These are phyloP conservation scores for Saturnispora zaruensis DNA, from an alignment of 805 yeast genomes.

Conservation along the genomic window DNA sequence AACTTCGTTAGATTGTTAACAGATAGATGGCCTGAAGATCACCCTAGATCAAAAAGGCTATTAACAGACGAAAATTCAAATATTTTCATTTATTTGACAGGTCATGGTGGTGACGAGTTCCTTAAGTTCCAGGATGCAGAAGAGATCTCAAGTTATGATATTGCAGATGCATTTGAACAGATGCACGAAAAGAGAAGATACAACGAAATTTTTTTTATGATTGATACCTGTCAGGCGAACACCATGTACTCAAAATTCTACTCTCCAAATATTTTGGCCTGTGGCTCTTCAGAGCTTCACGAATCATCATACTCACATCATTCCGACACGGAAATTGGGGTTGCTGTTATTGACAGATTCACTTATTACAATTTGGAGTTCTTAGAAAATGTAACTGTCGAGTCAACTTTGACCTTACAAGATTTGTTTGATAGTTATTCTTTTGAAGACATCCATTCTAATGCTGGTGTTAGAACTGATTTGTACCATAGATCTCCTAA, in stretches of 20 bases:
- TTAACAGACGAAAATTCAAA: slow-evolving; percentile 91
- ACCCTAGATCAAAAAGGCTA: slow-evolving; percentile 84
- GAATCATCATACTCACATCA: slow-evolving; percentile 94
- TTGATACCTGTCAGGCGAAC: slow-evolving; percentile 98
- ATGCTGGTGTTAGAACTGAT: slow-evolving; percentile 88
- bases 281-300: slow-evolving; percentile 81
- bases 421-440: slow-evolving; percentile 82
- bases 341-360: slow-evolving; percentile 94
- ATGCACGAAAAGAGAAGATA: slow-evolving; percentile 95
- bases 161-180: slow-evolving; percentile 95
- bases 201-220: slow-evolving; percentile 93
- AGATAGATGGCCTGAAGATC: slow-evolving; percentile 91
- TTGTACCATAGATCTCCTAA: slow-evolving; percentile 55
- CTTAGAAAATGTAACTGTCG: slow-evolving; percentile 68
- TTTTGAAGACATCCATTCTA: slow-evolving; percentile 77
- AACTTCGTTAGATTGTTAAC: slow-evolving; percentile 88
- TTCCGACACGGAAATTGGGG: slow-evolving; percentile 92
- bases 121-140: slow-evolving; percentile 97
- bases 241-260: slow-evolving; percentile 92
- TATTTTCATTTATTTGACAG: slow-evolving; percentile 90
- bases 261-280: slow-evolving; percentile 86
- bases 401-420: slow-evolving; percentile 65
- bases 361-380: slow-evolving; percentile 87
- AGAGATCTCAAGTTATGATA: slow-evolving; percentile 89
- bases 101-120: slow-evolving; percentile 98